Conservation (phyloP, 257 asterid genomes). For the Gentiana dahurica region DNA sequence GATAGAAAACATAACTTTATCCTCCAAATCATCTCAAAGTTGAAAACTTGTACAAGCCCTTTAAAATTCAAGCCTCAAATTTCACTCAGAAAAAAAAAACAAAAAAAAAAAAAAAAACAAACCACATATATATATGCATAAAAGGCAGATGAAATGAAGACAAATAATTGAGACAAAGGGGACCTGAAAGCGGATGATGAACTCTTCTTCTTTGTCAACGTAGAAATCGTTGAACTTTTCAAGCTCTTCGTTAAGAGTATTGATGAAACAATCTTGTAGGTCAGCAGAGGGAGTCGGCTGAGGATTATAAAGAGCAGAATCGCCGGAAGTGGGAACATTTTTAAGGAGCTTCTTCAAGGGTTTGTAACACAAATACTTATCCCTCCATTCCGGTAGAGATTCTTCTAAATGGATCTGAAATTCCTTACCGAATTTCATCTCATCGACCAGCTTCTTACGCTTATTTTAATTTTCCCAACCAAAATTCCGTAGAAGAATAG, state of each 20-base stretch:
- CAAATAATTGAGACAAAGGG: not conserved
- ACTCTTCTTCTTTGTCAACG: constrained; percentile 92
- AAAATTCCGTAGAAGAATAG: no score
- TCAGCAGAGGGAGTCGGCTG: constrained; percentile 15
- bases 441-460: not conserved
- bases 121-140: no score
- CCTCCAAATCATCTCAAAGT: not conserved
- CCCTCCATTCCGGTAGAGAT: constrained; percentile 93
- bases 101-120: not conserved
- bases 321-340: constrained; percentile 26
- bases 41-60: not conserved
- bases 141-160: not conserved
- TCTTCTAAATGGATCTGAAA: constrained; percentile 58
- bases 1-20: no score
- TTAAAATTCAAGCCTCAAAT: not conserved
- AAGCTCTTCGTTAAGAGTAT: constrained; percentile 55
- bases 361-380: constrained; percentile 76
- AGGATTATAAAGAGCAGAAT: constrained; percentile 9
- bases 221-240: constrained; percentile 89
- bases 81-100: not conserved
- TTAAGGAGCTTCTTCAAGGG: constrained; percentile 79
- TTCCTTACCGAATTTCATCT: constrained; percentile 85
- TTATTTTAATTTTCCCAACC: no score
- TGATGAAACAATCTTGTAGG: constrained; percentile 61
- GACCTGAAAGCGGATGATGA: constrained; percentile 84